These are phyloP conservation scores for Actinidia chinensis DNA, from an alignment of 179 eudicot genomes.

Conservation along the genomic window DNA sequence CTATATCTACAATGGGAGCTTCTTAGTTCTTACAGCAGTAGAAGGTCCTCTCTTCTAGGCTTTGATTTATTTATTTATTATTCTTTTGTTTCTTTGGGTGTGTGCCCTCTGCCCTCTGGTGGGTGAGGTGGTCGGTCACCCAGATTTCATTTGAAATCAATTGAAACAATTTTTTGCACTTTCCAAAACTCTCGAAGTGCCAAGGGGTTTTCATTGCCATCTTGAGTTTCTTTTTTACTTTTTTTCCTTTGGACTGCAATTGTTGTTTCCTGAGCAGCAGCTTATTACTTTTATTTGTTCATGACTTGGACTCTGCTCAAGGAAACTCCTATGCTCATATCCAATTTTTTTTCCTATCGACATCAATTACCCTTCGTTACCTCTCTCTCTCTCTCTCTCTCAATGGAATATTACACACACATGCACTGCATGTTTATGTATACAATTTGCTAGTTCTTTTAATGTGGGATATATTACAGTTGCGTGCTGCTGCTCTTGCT, in stretches of 20 bases:
- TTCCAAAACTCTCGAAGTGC: background rate
- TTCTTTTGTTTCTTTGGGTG: background rate
- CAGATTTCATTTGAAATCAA: background rate
- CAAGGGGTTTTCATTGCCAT: background rate
- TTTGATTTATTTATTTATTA: background rate
- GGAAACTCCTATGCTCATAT: background rate
- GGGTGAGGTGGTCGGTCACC: background rate
- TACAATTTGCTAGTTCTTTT: background rate
- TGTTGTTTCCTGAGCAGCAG: background rate
- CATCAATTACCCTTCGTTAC: no score
- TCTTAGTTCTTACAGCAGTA: background rate
- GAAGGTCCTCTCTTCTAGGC: background rate
- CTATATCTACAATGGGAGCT: background rate
- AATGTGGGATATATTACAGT: slow-evolving; percentile 38
- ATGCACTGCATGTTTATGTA: background rate
- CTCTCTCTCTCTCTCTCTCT: no score
- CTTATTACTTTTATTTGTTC: background rate
- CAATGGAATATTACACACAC: background rate
- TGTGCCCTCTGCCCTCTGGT: background rate
- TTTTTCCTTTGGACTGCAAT: background rate
- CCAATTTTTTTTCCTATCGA: no score
- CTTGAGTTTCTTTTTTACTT: background rate
- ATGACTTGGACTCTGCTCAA: background rate
- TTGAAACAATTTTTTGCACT: background rate
- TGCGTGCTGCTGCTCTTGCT: slow-evolving; percentile 86